Base-by-base conservation (phyloP, 176 grass and related monocot species). In the Oryza rufipogon region DNA sequence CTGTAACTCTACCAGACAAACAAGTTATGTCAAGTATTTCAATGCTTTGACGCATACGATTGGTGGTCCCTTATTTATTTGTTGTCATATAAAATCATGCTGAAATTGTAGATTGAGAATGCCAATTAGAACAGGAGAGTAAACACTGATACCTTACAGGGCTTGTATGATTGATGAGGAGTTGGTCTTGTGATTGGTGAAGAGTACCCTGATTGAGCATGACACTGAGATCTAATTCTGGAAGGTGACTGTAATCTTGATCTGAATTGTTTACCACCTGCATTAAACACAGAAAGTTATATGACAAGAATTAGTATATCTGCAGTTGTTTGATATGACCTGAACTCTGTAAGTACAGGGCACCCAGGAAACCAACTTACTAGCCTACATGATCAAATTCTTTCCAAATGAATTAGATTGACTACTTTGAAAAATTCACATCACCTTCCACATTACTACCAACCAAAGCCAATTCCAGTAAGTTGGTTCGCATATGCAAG, bases 21-120 rank as follows among this genome's bases (percentile, higher is more conserved):
- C 69, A 85, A 26, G 71, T 58, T 20, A 58, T 91, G 85, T 48
- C 87, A 47, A 6, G 64, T 91, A 75, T 91, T 87, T 87, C 89
- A 85, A 85, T 64, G 76, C 81, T 91, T 91, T 70, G 36, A 26
- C 42, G 66, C 0, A 49, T 51, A 73, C 81, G 80, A 51, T 56
- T 19, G 52, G 17, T 58, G 64, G 81, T 20, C 4, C 11, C 45
- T 20, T 44, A 4, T 17, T 45, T 46, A 46, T 71, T 39, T n/a
- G 41, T 41, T 42, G 65, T 16, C 64, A 23, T 30, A 67, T 17
- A 34, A 68, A 61, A 70, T 38, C 41, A 52, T 66, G 28, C 60
- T 61, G 51, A 16, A 82, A 45, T 44, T 69, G 20, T 34, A 34
- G 58, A 68, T 19, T 56, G 44, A 64, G 70, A 66, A 42, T 78